Percentiles rank a stretch among this genome's conserved stretches.
Conservation (phyloP, 768 basidiomycete genomes). For the Naganishia randhawae region DNA sequence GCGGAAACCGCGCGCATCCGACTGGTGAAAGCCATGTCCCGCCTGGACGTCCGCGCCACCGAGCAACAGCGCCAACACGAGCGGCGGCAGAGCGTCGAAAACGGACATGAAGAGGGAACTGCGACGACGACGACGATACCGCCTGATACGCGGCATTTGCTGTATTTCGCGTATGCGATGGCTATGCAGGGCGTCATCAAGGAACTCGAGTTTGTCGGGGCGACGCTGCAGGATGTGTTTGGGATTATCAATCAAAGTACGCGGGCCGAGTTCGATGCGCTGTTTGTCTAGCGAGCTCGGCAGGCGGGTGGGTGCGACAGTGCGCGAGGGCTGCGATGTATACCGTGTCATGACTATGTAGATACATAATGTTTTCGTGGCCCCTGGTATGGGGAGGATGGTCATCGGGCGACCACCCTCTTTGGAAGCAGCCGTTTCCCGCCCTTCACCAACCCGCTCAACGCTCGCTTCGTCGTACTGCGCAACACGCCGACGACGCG, state of each 20-base stretch:
- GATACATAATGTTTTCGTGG: no score
- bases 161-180: conserved; percentile 90
- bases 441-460: neutral
- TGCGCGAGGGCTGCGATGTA: no score
- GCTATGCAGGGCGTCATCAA: conserved; percentile 88
- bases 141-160: conserved; percentile 65
- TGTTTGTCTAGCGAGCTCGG: conserved; percentile 59
- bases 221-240: conserved; percentile 78
- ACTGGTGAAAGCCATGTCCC: conserved; percentile 76
- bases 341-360: no score
- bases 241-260: conserved; percentile 82
- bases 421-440: neutral
- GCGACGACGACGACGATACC: conserved; percentile 35
- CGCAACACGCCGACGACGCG: neutral
- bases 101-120: conserved; percentile 73
- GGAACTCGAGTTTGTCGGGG: conserved; percentile 78
- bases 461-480: neutral
- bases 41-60: conserved; percentile 61
- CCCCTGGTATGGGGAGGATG: no score
- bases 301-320: no score
- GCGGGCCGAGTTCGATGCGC: conserved; percentile 69
- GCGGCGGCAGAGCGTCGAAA: no score
- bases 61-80: conserved; percentile 54
- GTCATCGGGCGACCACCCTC: no score
- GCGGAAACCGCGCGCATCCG: conserved; percentile 77